Evolutionary conservation across 2,329 filamentous ascomycete genomes (phyloP).

Genomic region (Microcyclospora pomicola): DNA sequence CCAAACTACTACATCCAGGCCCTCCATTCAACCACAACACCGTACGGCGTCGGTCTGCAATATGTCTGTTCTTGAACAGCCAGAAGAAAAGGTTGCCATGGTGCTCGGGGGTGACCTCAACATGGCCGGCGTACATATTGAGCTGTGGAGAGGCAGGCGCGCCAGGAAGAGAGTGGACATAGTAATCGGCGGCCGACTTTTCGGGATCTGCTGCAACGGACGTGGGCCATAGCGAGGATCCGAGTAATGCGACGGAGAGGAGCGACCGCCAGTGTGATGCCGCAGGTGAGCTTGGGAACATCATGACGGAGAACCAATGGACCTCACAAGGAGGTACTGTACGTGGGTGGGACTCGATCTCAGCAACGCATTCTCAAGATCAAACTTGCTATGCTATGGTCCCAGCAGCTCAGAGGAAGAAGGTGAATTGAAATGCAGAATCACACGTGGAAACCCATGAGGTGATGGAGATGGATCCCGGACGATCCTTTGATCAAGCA

Average conservation of each 20-base stretch:
- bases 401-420: too few species aligned
- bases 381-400: too few species aligned
- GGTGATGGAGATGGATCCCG: too few species aligned
- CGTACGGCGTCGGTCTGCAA: conserved; percentile 78
- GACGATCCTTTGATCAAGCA: too few species aligned
- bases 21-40: conserved; percentile 97
- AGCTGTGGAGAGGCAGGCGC: conserved; percentile 59
- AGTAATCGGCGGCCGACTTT: conserved; percentile 72
- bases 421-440: too few species aligned
- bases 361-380: too few species aligned
- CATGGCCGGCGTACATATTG: conserved; percentile 98
- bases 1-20: conserved; percentile 92
- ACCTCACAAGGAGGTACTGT: too few species aligned
- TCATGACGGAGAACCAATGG: too few species aligned
- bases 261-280: background rate
- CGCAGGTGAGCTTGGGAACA: background rate
- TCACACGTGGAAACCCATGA: too few species aligned
- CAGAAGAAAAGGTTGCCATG: conserved; percentile 98
- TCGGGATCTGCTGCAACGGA: conserved; percentile 21
- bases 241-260: background rate
- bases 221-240: conserved; percentile 2
- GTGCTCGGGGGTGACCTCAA: conserved; percentile 71
- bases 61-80: conserved; percentile 92
- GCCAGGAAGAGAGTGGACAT: conserved; percentile 71
- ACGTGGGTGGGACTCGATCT: too few species aligned